phyloP scores from a whole-genome alignment of 345 rosid species.

The Lumnitzera littorea region DNA sequence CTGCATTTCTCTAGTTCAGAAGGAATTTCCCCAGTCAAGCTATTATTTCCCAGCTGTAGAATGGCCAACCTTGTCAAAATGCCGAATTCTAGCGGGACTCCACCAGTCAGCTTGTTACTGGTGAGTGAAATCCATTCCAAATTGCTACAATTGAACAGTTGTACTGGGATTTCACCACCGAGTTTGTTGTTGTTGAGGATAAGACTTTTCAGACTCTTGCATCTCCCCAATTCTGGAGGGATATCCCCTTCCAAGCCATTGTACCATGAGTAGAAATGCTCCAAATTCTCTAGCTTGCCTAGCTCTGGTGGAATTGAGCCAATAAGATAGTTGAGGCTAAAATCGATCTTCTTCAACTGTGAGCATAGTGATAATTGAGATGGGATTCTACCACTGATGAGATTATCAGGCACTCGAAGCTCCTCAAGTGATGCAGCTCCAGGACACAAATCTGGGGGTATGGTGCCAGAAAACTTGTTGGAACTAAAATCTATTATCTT shows the following conservation, averaged over 20 bases:
- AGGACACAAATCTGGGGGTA: slow-evolving; percentile 77
- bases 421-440: slow-evolving; percentile 76
- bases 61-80: slow-evolving; percentile 72
- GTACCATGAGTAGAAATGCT: slow-evolving; percentile 88
- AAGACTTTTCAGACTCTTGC: slow-evolving; percentile 64
- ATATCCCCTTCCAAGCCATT: slow-evolving; percentile 71
- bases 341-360: slow-evolving; percentile 60
- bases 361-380: slow-evolving; percentile 69
- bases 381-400: slow-evolving; percentile 66
- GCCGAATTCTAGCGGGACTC: slow-evolving; percentile 58
- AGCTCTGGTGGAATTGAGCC: slow-evolving; percentile 81
- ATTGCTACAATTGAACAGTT: slow-evolving; percentile 75
- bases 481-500: slow-evolving; percentile 70
- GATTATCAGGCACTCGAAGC: slow-evolving; percentile 77
- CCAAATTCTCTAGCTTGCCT: slow-evolving; percentile 71
- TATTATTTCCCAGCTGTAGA: slow-evolving; percentile 86
- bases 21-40: slow-evolving; percentile 81
- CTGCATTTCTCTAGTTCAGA: slow-evolving; percentile 79
- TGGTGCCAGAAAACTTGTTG: slow-evolving; percentile 57
- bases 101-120: slow-evolving; percentile 65
- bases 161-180: slow-evolving; percentile 66
- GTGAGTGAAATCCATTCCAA: slow-evolving; percentile 93
- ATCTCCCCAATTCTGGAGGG: slow-evolving; percentile 71
- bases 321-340: slow-evolving; percentile 75
- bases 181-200: slow-evolving; percentile 83